These are phyloP conservation scores for Cyphellophora europaea DNA, from an alignment of 2,329 filamentous ascomycete genomes.

Conservation along the genomic window DNA sequence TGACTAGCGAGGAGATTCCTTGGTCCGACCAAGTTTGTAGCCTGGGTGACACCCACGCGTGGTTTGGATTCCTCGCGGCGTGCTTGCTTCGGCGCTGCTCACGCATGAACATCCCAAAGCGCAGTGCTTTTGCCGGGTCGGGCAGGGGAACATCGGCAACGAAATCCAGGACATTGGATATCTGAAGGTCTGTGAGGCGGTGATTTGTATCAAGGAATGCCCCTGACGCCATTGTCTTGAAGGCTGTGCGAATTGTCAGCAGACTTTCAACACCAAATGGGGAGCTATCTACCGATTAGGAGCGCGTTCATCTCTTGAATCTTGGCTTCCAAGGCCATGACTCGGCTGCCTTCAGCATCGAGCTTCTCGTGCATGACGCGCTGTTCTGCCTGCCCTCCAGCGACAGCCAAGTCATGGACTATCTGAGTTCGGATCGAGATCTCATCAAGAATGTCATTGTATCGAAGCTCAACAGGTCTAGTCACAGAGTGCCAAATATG, in stretches of 20 bases:
- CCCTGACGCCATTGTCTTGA: not conserved
- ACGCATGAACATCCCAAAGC: no score
- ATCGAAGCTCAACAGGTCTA: conserved; percentile 14
- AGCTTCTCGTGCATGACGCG: conserved; percentile 12
- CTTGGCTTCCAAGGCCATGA: no score
- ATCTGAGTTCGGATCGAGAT: conserved; percentile 7
- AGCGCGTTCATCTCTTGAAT: no score
- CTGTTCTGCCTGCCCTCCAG: conserved; percentile 13
- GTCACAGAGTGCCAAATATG: conserved; percentile 12
- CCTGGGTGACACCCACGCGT: not conserved
- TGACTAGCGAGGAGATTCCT: not conserved
- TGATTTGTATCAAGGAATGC: not conserved
- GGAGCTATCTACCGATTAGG: not conserved
- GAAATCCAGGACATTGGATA: no score
- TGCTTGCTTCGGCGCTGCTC: not conserved
- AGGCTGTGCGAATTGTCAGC: not conserved
- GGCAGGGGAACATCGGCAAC: no score
- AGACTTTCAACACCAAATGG: not conserved
- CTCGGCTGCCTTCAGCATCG: not conserved
- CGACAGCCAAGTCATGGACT: conserved; percentile 10
- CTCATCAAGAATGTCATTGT: conserved; percentile 11
- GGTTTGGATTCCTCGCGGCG: not conserved
- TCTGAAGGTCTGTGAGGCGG: no score
- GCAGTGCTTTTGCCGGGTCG: no score
- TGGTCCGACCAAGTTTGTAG: not conserved